Base-by-base conservation (phyloP, 345 rosid species). In the Microcos paniculata region DNA sequence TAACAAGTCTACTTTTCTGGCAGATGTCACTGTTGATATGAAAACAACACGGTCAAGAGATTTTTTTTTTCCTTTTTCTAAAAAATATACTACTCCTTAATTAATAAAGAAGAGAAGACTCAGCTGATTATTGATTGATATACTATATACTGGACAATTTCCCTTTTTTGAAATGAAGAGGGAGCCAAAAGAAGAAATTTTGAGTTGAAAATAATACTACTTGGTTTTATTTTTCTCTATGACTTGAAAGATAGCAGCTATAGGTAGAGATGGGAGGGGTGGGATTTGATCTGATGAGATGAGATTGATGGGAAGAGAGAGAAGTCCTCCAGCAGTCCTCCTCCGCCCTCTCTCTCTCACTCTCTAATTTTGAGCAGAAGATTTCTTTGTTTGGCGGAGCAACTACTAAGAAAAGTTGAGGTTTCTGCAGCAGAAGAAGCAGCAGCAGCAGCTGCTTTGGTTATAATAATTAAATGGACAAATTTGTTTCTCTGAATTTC, bases 241-340 rank as follows among this genome's bases (percentile, higher is more conserved):
- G 66, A 62, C 7, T n/a, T 52, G 18, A 35, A 35, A 35, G 6
- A 0, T 7, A 35, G 40, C 40, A 35, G 18, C n/a, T 59, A 67
- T 21, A 52, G 48, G 35, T 10, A 8, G 58, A 46, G 55, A 18
- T 28, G 43, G 51, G 16, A 31, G 28, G 3, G 11, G 10, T 8
- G 48, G 53, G 38, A 0, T 12, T 23, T 66, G 53, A 66, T 12
- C 28, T 38, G 81, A 74, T 45, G 70, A 74, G 85, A 82, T 35
- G 6, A 35, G 40, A 35, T 43, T 72, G 82, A 76, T 76, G 84
- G 79, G 78, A 53, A 57, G 56, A 58, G 77, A 24, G 74, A 74
- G 66, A 14, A n/a, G n/a, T n/a, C n/a, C n/a, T n/a, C n/a, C n/a
- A n/a, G n/a, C n/a, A n/a, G n/a, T n/a, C n/a, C n/a, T n/a, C n/a